Evolutionary conservation across 192 early-diverging fungal genomes (phyloP), one percentile per base, ranked within the genome.

Genomic region (Coemansia sp.): DNA sequence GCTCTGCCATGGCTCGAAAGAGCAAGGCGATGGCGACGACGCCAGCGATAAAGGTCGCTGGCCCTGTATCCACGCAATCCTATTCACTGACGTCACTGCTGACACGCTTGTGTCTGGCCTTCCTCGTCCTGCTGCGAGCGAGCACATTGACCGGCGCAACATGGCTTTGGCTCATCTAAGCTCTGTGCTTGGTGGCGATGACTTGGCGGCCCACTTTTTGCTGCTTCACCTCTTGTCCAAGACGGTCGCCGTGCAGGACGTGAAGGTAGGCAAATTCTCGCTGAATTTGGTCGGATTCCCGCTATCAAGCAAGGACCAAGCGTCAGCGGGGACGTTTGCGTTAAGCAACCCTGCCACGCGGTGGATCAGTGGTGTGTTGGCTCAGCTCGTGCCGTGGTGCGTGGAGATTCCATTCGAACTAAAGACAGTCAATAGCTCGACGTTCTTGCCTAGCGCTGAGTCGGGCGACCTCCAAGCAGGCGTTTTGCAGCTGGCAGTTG

Each of bases 251-350:
- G 75, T 81, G 2, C 74, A 84, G 60, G 75, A 65, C 38, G 62
- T 86, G 6, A 86, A 86, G 28, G 82, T 93, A 41, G 91, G 91
- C 28, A 86, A 89, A 66, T 83, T 91, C 31, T 80, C 76, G 59
- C 82, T 93, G 41, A 91, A 90, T 55, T 73, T 93, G 37, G 83
- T 82, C 10, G 83, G 87, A 1, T 69, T 87, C 37, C 84, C 84
- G 8, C 13, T 57, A 1, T 50, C 62, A 10, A 14, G 18, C 42
- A 33, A 38, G 9, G 35, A 47, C 4, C 57, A 72, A 6, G 28
- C 50, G 13, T 6, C 59, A 3, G 57, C 62, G 0, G 28, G 21
- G 13, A 65, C 41, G 11, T 81, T 76, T 37, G 64, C 60, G 20
- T 33, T 76, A 45, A 34, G 18, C 52, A 80, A 62, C 43, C 48